A percentile compares a stretch with the other conserved stretches of the same genome.
Conservation (phyloP, 1,139 yeast genomes). For the Schwanniomyces etchellsii region DNA sequence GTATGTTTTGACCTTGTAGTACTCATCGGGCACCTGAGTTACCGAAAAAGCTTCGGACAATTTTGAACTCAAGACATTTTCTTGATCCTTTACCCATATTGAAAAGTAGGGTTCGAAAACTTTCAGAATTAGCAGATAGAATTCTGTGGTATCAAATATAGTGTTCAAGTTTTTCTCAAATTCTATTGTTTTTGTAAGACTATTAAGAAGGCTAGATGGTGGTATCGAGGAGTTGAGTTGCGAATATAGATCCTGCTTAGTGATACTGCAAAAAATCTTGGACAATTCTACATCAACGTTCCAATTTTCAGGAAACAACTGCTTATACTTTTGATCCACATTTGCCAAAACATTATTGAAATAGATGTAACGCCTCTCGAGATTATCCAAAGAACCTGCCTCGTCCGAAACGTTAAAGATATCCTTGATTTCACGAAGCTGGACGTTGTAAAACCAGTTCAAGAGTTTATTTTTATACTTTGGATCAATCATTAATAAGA, state of each 20-base stretch:
- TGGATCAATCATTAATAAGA: slow-evolving; percentile 62
- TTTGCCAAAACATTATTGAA: slow-evolving; percentile 65
- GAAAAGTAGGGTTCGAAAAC: slow-evolving; percentile 82
- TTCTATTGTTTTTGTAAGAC: slow-evolving; percentile 41
- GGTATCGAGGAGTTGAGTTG: slow-evolving; percentile 27
- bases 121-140: slow-evolving; percentile 54
- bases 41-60: slow-evolving; percentile 54
- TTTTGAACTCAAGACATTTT: slow-evolving; percentile 53
- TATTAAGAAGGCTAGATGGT: slow-evolving; percentile 52
- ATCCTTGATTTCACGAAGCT: slow-evolving; percentile 65
- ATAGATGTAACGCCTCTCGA: slow-evolving; percentile 74
- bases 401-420: slow-evolving; percentile 80
- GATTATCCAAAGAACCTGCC: slow-evolving; percentile 89
- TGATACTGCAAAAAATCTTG: slow-evolving; percentile 58
- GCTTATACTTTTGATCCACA: slow-evolving; percentile 47
- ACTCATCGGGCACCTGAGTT: slow-evolving; percentile 37
- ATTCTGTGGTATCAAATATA: slow-evolving; percentile 39
- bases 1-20: slow-evolving; percentile 16
- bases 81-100: slow-evolving; percentile 88
- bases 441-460: slow-evolving; percentile 69
- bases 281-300: slow-evolving; percentile 58
- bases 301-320: slow-evolving; percentile 70
- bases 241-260: slow-evolving; percentile 55
- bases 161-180: slow-evolving; percentile 72
- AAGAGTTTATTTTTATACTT: slow-evolving; percentile 58